Percentiles rank a stretch among this genome's conserved stretches.
Evolutionary conservation across 441 rosid species (phyloP).

Genomic region (Erodium trifolium): DNA sequence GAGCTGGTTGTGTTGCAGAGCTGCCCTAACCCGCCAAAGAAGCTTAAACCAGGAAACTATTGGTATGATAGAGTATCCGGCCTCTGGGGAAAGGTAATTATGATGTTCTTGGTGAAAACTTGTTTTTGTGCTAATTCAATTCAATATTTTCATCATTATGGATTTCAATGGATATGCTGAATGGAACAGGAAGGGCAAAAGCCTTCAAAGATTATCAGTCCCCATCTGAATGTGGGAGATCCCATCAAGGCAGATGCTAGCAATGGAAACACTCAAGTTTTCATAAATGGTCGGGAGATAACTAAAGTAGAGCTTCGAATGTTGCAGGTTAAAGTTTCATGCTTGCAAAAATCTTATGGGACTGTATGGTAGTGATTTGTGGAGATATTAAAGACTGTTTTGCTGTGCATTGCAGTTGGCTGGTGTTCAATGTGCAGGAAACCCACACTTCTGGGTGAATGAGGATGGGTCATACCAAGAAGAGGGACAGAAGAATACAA

Average conservation of each 20-base stretch:
- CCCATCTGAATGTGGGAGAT: constrained; percentile 80
- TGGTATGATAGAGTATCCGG: constrained; percentile 99
- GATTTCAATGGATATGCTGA: constrained; percentile 15
- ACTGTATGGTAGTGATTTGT: background rate
- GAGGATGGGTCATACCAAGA: constrained; percentile 98
- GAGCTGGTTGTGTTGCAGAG: constrained; percentile 84
- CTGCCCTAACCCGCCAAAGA: constrained; percentile 67
- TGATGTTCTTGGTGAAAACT: constrained; percentile 3
- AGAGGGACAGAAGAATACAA: constrained; percentile 95
- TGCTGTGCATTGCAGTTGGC: constrained; percentile 47
- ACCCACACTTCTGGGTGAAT: constrained; percentile 97
- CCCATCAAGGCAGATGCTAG: constrained; percentile 71
- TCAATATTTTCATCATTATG: background rate
- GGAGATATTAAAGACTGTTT: constrained; percentile 6
- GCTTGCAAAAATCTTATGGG: background rate
- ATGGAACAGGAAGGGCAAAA: constrained; percentile 83
- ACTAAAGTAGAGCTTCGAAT: constrained; percentile 79
- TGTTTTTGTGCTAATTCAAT: constrained; percentile 4
- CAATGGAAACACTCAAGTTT: constrained; percentile 82
- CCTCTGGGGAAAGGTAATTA: constrained; percentile 80
- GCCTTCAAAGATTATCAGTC: constrained; percentile 69
- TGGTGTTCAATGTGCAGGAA: constrained; percentile 92
- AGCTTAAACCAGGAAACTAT: constrained; percentile 85
- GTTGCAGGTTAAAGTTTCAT: constrained; percentile 43
- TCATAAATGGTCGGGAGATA: constrained; percentile 83